These are phyloP conservation scores for Astrocystis sublimbata DNA, from an alignment of 495 filamentous ascomycete genomes.

Conservation along the genomic window DNA sequence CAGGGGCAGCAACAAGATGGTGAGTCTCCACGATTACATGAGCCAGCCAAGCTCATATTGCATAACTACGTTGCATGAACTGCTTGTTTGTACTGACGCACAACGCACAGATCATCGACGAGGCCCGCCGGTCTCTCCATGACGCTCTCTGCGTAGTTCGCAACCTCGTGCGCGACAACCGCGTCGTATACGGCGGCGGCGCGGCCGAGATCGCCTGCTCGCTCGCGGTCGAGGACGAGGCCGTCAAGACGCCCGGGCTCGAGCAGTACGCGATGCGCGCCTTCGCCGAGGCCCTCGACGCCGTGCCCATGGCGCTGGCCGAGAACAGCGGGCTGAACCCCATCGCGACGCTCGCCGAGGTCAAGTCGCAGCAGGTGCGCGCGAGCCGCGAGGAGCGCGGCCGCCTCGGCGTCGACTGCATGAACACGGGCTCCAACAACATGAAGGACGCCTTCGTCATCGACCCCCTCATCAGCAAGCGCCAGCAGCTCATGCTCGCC, in stretches of 20 bases:
- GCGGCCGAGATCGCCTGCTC: conserved; percentile 98
- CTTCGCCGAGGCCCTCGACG: conserved; percentile 92
- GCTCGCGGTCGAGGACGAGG: conserved; percentile 91
- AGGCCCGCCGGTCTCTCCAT: conserved; percentile 95
- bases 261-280: conserved; percentile 99
- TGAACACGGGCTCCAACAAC: conserved; percentile 90
- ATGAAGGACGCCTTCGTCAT: conserved; percentile 98
- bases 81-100: conserved; percentile 17
- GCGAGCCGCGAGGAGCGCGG: conserved; percentile 67
- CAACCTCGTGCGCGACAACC: conserved; percentile 93
- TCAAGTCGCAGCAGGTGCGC: conserved; percentile 95
- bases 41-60: not conserved
- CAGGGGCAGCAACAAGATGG: conserved; percentile 99
- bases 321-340: conserved; percentile 97
- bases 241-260: conserved; percentile 89
- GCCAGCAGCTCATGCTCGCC: conserved; percentile 91
- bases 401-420: conserved; percentile 93
- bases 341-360: conserved; percentile 88
- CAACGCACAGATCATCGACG: conserved; percentile 81
- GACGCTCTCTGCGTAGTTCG: conserved; percentile 97
- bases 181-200: conserved; percentile 97
- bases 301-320: conserved; percentile 92
- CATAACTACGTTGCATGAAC: not conserved
- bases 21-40: conserved; percentile 37
- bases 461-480: conserved; percentile 95